Evolutionary conservation across 495 filamentous ascomycete genomes (phyloP).

Genomic region (Oleoguttula mirabilis): DNA sequence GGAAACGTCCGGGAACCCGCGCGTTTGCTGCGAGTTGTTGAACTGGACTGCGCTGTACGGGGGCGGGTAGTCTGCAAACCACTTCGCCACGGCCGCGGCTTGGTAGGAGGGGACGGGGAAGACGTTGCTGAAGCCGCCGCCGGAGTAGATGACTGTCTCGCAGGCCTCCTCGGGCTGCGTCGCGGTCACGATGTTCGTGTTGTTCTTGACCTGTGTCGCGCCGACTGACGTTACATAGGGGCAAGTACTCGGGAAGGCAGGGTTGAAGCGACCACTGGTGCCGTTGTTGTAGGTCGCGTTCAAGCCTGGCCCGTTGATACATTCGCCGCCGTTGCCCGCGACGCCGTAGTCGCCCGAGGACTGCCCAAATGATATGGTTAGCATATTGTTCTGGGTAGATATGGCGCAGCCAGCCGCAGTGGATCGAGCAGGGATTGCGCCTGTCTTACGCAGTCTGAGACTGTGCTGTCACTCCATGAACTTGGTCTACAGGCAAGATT

Average conservation of each 20-base stretch:
- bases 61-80: conserved; percentile 37
- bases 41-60: conserved; percentile 27
- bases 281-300: conserved; percentile 53
- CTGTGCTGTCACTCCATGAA: no score
- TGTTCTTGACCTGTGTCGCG: conserved; percentile 41
- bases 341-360: conserved; percentile 52
- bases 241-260: conserved; percentile 59
- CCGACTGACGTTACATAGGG: conserved; percentile 65
- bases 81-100: conserved; percentile 35
- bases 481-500: no score
- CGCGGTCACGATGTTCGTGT: conserved; percentile 21
- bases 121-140: conserved; percentile 60
- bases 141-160: conserved; percentile 24
- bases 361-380: not conserved
- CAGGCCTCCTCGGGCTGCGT: conserved; percentile 15
- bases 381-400: no score
- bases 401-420: no score
- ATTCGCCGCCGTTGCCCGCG: conserved; percentile 48
- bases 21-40: conserved; percentile 43
- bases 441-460: no score
- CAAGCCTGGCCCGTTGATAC: conserved; percentile 33
- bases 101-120: conserved; percentile 51
- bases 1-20: conserved; percentile 61
- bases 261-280: conserved; percentile 41
- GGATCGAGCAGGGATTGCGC: no score